A percentile compares a stretch with the other conserved stretches of the same genome.
These are phyloP conservation scores for Hypomontagnella monticulosa DNA, from an alignment of 495 filamentous ascomycete species.

Conservation along the genomic window DNA sequence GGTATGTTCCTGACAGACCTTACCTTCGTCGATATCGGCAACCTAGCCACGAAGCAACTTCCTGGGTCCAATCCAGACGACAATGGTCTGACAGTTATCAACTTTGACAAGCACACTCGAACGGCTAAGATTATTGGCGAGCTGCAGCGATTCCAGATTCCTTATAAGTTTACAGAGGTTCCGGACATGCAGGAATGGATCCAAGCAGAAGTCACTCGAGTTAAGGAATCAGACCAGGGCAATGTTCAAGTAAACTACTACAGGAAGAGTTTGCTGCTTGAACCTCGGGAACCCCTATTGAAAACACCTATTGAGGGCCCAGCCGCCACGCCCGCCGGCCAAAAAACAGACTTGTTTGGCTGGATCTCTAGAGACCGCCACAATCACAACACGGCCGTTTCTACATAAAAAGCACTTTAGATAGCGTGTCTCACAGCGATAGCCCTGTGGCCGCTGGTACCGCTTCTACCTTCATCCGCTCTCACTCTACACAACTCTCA, in stretches of 20 bases:
- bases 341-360: slow-evolving; percentile 46
- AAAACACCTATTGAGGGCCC: slow-evolving; percentile 61
- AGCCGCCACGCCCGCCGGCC: slow-evolving; percentile 27
- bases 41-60: slow-evolving; percentile 77
- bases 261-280: slow-evolving; percentile 86
- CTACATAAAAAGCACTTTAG: slow-evolving; percentile 25
- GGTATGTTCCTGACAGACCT: slow-evolving; percentile 94
- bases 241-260: slow-evolving; percentile 84
- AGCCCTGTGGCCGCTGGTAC: slow-evolving; percentile 5
- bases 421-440: slow-evolving; percentile 1
- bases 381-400: slow-evolving; percentile 36
- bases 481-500: slow-evolving; percentile 9
- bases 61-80: slow-evolving; percentile 60
- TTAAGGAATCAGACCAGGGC: slow-evolving; percentile 79
- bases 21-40: slow-evolving; percentile 91
- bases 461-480: slow-evolving; percentile 14
- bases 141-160: slow-evolving; percentile 95
- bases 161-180: slow-evolving; percentile 85
- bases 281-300: slow-evolving; percentile 75
- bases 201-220: slow-evolving; percentile 80
- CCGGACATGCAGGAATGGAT: slow-evolving; percentile 96
- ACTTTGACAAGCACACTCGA: slow-evolving; percentile 97
- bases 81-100: slow-evolving; percentile 80
- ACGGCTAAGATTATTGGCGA: slow-evolving; percentile 96
- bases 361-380: slow-evolving; percentile 52